A percentile compares a stretch with the other conserved stretches of the same genome.
Evolutionary conservation across 129 eudicot species (phyloP).

Genomic region (Oenanthe sinensis): DNA sequence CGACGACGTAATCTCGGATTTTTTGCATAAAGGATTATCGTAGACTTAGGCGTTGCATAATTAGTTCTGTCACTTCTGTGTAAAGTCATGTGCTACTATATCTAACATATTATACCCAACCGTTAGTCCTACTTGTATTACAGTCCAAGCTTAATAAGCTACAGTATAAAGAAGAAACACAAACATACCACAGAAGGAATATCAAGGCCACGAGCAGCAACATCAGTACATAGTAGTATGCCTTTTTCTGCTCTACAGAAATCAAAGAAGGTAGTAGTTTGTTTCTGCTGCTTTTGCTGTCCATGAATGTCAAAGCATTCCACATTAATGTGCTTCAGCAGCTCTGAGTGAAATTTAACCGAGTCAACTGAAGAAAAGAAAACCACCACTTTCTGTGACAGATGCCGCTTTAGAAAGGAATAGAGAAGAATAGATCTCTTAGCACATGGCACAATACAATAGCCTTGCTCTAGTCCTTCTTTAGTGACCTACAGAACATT

Average conservation of each 20-base stretch:
- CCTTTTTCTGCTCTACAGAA: constrained; percentile 9
- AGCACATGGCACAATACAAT: background rate
- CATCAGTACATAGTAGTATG: constrained; percentile 6
- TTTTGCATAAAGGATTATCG: background rate
- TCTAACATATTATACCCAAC: background rate
- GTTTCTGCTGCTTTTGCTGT: constrained; percentile 7
- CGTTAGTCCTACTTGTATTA: background rate
- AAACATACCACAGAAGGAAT: constrained; percentile 6
- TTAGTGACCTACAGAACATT: constrained; percentile 1
- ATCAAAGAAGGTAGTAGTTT: background rate
- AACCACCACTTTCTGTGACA: constrained; percentile 3
- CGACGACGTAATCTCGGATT: background rate
- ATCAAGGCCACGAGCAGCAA: constrained; percentile 13
- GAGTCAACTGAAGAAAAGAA: constrained; percentile 8
- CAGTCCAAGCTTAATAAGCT: background rate
- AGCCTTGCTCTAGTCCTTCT: constrained; percentile 8
- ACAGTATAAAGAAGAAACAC: background rate
- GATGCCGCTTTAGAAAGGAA: constrained; percentile 5
- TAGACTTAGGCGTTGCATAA: background rate
- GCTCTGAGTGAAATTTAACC: constrained; percentile 4
- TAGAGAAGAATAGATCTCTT: constrained; percentile 11
- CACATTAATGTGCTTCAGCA: constrained; percentile 2
- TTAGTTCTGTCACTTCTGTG: background rate
- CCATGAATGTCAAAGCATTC: constrained; percentile 11
- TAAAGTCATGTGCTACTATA: background rate